Conservation (phyloP, 768 basidiomycete species). For the Saitozyma podzolica region DNA sequence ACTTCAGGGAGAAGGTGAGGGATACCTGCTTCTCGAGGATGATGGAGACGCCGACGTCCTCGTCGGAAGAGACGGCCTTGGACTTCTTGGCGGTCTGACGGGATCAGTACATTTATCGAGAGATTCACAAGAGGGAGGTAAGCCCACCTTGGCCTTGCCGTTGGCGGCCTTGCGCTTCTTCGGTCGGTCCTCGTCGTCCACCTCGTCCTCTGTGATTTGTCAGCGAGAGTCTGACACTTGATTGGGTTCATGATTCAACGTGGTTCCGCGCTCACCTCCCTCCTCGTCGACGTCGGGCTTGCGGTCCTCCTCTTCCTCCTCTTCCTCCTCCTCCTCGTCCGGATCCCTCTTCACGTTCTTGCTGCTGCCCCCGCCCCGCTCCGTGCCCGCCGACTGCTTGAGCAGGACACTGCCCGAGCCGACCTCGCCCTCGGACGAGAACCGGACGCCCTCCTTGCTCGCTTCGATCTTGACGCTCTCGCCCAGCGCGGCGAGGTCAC, state of each 20-base stretch:
- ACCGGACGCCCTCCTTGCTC: constrained; percentile 90
- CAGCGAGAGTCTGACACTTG: no score
- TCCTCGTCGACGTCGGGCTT: constrained; percentile 51
- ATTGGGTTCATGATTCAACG: no score
- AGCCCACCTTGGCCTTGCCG: constrained; percentile 44
- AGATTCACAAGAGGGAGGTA: not conserved
- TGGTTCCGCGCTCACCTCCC: constrained; percentile 39
- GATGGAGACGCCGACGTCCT: constrained; percentile 61
- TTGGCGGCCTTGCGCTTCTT: constrained; percentile 50
- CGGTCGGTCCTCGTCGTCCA: constrained; percentile 52
- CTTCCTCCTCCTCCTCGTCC: constrained; percentile 45
- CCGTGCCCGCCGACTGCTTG: constrained; percentile 60
- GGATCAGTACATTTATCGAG: not conserved
- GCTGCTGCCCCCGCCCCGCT: constrained; percentile 23
- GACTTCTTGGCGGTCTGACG: constrained; percentile 42
- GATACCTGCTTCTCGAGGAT: constrained; percentile 86
- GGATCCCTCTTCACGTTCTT: constrained; percentile 53
- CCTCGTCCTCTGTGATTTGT: constrained; percentile 44
- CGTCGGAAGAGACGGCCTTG: constrained; percentile 30
- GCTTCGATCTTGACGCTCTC: constrained; percentile 96
- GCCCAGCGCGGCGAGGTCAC: constrained; percentile 83
- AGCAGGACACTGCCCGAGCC: constrained; percentile 86
- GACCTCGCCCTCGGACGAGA: constrained; percentile 88
- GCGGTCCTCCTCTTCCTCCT: constrained; percentile 58
- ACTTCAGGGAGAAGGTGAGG: constrained; percentile 93